A percentile compares a stretch with the other conserved stretches of the same genome.
phyloP scores from a whole-genome alignment of 2,329 filamentous ascomycete genomes.

The Penicillium sp. region DNA sequence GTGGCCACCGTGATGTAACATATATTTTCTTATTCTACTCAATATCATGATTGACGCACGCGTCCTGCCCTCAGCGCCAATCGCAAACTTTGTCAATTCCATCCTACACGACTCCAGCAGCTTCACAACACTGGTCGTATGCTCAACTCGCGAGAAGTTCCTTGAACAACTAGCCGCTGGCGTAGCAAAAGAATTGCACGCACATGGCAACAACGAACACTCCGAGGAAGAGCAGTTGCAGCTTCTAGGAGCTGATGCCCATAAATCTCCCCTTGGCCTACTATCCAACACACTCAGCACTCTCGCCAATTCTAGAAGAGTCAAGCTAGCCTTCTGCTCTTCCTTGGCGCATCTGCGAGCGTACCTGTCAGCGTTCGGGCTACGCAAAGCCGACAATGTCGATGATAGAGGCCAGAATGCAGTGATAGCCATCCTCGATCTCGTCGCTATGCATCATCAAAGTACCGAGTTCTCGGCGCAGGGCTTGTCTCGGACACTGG shows the following conservation, averaged over 20 bases:
- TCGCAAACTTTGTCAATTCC: slow-evolving; percentile 57
- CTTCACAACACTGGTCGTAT: slow-evolving; percentile 67
- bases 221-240: not conserved
- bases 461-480: slow-evolving; percentile 48
- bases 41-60: slow-evolving; percentile 13
- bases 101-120: slow-evolving; percentile 55
- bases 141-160: slow-evolving; percentile 63
- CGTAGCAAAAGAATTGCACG: slow-evolving; percentile 23
- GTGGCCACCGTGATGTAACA: not conserved
- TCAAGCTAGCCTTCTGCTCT: slow-evolving; percentile 68
- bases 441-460: slow-evolving; percentile 37
- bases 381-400: not conserved
- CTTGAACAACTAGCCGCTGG: slow-evolving; percentile 55
- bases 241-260: not conserved
- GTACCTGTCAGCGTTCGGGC: slow-evolving; percentile 55
- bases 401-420: not conserved
- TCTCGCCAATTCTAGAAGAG: slow-evolving; percentile 63
- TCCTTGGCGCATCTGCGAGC: slow-evolving; percentile 75
- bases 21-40: not conserved
- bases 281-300: slow-evolving; percentile 65
- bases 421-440: slow-evolving; percentile 38
- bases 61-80: slow-evolving; percentile 40
- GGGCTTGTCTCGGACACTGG: slow-evolving; percentile 44
- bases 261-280: slow-evolving; percentile 35
- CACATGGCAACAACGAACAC: slow-evolving; percentile 1